Percentiles rank a stretch among this genome's conserved stretches.
phyloP scores from a whole-genome alignment of 768 basidiomycete species.

The Pleurotus giganteus region DNA sequence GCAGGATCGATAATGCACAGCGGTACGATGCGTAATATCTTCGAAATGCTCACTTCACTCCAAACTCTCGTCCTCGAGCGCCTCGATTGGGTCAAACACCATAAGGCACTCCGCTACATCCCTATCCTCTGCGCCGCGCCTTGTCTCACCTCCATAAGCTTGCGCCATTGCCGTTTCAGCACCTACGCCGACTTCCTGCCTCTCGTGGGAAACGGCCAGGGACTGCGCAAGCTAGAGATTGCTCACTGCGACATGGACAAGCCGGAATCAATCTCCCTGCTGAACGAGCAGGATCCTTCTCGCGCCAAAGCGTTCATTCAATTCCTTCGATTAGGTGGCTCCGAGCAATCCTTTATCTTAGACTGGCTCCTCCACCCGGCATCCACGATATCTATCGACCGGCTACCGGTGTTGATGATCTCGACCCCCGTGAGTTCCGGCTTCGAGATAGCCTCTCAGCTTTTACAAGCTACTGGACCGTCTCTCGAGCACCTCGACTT shows the following conservation, averaged over 20 bases:
- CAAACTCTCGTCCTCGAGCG: neutral
- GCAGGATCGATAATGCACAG: neutral
- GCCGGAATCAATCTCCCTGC: neutral
- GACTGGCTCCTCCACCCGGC: neutral
- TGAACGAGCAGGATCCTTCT: neutral
- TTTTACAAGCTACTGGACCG: neutral
- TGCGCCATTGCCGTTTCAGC: neutral
- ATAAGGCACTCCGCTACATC: neutral
- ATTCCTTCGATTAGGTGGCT: neutral
- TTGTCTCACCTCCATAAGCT: neutral
- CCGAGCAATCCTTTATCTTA: neutral
- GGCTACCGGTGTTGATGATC: neutral
- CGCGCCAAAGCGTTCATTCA: neutral
- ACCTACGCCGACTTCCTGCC: neutral
- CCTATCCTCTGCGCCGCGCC: neutral
- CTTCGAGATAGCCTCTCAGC: neutral
- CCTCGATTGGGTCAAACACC: neutral
- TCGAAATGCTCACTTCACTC: neutral
- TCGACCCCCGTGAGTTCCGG: neutral
- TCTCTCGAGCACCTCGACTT: neutral
- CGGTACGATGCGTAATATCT: neutral
- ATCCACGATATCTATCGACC: neutral
- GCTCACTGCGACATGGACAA: neutral
- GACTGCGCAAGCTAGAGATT: neutral
- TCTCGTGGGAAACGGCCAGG: neutral